Percentiles rank a stretch among this genome's conserved stretches.
Conservation (phyloP, 345 rosid genomes). For the Syzygium aqueum region DNA sequence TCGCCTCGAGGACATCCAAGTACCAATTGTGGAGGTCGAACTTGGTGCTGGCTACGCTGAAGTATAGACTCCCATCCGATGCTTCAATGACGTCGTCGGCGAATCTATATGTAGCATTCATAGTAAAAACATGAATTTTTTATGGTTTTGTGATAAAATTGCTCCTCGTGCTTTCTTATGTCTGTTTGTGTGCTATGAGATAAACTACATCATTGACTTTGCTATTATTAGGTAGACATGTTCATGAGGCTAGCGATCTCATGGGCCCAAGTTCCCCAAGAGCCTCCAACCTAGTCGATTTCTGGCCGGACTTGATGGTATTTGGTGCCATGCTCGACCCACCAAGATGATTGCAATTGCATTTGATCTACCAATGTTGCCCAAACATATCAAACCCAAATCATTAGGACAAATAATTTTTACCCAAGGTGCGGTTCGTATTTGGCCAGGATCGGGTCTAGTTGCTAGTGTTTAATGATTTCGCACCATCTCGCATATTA, state of each 20-base stretch:
- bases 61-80: conserved; percentile 42
- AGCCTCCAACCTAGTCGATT: not conserved
- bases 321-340: not conserved
- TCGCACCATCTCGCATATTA: not conserved
- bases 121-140: not conserved
- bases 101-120: conserved; percentile 10
- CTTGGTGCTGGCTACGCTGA: conserved; percentile 43
- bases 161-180: not conserved
- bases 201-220: too few species aligned
- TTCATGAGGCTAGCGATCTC: not conserved
- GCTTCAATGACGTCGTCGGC: conserved; percentile 53
- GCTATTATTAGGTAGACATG: not conserved
- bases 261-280: not conserved
- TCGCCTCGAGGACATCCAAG: conserved; percentile 42
- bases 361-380: not conserved
- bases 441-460: not conserved
- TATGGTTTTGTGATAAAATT: not conserved
- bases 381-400: not conserved
- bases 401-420: not conserved
- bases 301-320: not conserved
- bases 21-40: conserved; percentile 21
- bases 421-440: not conserved
- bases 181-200: not conserved
- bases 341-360: not conserved
- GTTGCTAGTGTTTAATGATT: not conserved